Conservation (phyloP, 352 stramenopile species). For the Globisporangium nagaii region DNA sequence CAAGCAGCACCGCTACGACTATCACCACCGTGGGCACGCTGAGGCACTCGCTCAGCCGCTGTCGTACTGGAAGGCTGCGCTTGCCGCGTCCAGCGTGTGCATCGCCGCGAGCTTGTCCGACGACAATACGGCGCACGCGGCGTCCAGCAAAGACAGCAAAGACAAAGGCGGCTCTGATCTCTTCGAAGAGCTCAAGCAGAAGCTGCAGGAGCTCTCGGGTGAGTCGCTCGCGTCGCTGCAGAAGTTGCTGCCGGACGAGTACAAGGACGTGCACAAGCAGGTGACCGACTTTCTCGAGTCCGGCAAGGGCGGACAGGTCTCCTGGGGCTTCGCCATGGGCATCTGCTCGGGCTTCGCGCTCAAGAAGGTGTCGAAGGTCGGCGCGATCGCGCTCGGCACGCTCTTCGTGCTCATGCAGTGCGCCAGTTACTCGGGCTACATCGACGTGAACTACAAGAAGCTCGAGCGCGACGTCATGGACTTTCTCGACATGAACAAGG, state of each 20-base stretch:
- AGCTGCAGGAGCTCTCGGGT: slow-evolving; percentile 35
- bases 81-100: slow-evolving; percentile 23
- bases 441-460: slow-evolving; percentile 91
- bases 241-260: slow-evolving; percentile 33
- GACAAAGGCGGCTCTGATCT: slow-evolving; percentile 27
- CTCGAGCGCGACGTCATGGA: slow-evolving; percentile 71
- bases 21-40: slow-evolving; percentile 8
- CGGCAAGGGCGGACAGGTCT: slow-evolving; percentile 74
- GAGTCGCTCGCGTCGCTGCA: slow-evolving; percentile 31
- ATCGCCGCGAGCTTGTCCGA: slow-evolving; percentile 14
- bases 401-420: slow-evolving; percentile 88
- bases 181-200: slow-evolving; percentile 56
- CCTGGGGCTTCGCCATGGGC: slow-evolving; percentile 88
- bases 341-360: slow-evolving; percentile 87
- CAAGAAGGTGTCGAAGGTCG: slow-evolving; percentile 89
- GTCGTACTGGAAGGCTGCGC: slow-evolving; percentile 25
- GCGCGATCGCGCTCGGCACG: slow-evolving; percentile 76
- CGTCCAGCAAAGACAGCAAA: slow-evolving; percentile 7
- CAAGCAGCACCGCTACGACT: slow-evolving; percentile 20
- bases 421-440: slow-evolving; percentile 86
- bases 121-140: slow-evolving; percentile 15
- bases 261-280: slow-evolving; percentile 39
- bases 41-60: slow-evolving; percentile 8
- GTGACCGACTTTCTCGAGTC: slow-evolving; percentile 59
- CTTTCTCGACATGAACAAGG: slow-evolving; percentile 79